Base-by-base conservation (phyloP, 2,329 filamentous ascomycete species). In the Plectosphaerella sp. region DNA sequence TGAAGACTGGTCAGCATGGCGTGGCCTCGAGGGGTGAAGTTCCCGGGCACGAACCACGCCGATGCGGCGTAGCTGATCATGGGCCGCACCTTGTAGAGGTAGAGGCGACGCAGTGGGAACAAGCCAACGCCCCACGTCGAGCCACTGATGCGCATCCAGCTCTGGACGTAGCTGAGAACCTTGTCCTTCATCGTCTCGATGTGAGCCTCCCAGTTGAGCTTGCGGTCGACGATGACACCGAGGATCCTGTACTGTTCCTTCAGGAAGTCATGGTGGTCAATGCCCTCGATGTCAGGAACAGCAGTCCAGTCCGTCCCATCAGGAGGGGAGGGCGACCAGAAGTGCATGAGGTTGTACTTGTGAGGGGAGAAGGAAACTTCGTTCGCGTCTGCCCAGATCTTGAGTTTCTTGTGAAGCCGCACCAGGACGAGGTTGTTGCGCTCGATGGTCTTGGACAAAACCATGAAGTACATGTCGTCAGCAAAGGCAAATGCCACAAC, bases 261-360 rank as follows among this genome's bases (percentile, higher is more conserved):
- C 2, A 39, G 1, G 11, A 22, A 15, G 11, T 39, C 14, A 22
- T 33, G 4, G 8, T 33, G 2, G 11, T 33, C 8, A 7, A 33
- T 12, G 28, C 28, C 28, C 28, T 33, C 28, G 11, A 33, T 33
- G 28, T 10, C 8, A 9, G 28, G 28, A 9, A 33, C 11, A 9
- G 4, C 8, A 10, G 8, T 12, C 28, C 28, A 33, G 11, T 33
- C 11, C 28, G 8, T 9, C 4, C 22, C 22, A 2, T 12, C 8
- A 7, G 28, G 8, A 5, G 28, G 8, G 11, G 4, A 7, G 3
- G 28, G 28, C 28, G 28, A 33, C 20, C 42, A 14, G 25, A 52
- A 52, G 25, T 52, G 50, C 45, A 52, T 52, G 24, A 52, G 22
- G 1, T 48, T 52, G 37, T 52, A 52, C 45, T 48, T 52, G n/a